Evolutionary conservation across 1,139 yeast genomes (phyloP).

Genomic region (Arxiozyma bovina): DNA sequence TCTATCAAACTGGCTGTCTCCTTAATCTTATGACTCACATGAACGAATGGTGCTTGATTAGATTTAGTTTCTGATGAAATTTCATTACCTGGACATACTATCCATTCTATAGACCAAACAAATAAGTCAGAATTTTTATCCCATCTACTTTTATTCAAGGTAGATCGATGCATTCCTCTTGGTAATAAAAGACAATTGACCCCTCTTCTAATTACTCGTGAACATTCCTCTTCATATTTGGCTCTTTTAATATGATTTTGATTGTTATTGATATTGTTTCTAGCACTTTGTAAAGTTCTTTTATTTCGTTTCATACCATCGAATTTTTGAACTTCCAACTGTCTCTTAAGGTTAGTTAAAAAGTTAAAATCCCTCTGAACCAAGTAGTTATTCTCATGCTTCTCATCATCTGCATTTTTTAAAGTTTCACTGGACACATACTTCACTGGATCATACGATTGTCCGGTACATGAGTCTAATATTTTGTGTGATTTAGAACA

Average conservation of each 20-base stretch:
- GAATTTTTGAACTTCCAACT: constrained; percentile 42
- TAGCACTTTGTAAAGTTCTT: constrained; percentile 21
- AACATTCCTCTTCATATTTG: constrained; percentile 14
- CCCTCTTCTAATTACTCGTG: constrained; percentile 37
- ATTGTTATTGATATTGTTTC: constrained; percentile 8
- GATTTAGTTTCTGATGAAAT: constrained; percentile 6
- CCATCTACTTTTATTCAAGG: constrained; percentile 61
- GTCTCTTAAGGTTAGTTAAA: constrained; percentile 51
- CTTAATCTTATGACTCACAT: constrained; percentile 41
- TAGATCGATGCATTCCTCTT: constrained; percentile 65
- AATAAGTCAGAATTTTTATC: constrained; percentile 55
- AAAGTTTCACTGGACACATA: constrained; percentile 37
- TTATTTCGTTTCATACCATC: constrained; percentile 36
- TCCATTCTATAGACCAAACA: constrained; percentile 79
- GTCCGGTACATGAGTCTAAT: constrained; percentile 58
- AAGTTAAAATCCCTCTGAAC: constrained; percentile 83
- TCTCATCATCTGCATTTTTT: constrained; percentile 33
- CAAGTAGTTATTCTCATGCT: constrained; percentile 33
- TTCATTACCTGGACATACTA: constrained; percentile 31
- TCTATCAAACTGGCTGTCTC: constrained; percentile 24
- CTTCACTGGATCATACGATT: constrained; percentile 46
- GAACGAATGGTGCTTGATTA: constrained; percentile 18
- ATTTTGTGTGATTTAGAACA: constrained; percentile 69
- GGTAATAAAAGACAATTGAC: constrained; percentile 51
- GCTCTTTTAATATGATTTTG: constrained; percentile 28